A percentile compares a stretch with the other conserved stretches of the same genome.
phyloP scores from a whole-genome alignment of 495 filamentous ascomycete species.

The Xylaria cubensis region DNA sequence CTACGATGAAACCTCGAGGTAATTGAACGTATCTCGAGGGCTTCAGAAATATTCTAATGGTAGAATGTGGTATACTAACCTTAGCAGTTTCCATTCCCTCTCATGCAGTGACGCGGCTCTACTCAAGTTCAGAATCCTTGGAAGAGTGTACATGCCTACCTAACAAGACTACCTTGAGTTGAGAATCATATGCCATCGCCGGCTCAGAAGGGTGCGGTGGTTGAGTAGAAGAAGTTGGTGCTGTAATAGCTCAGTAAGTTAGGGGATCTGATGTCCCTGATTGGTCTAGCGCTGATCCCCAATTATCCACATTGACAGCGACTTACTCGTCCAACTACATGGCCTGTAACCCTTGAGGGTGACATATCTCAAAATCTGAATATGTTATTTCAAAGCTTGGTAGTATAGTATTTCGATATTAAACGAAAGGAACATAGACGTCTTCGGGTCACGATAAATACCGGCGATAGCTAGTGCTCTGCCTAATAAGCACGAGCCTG shows the following conservation, averaged over 20 bases:
- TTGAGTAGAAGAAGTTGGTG: not conserved
- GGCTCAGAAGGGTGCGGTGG: not conserved
- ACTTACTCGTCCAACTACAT: slow-evolving; percentile 12
- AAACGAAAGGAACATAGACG: not conserved
- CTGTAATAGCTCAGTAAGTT: not conserved
- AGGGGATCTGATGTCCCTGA: not conserved
- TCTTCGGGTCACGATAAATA: not conserved
- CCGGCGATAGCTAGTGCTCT: not conserved
- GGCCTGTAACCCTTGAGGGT: not conserved
- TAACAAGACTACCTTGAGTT: not conserved
- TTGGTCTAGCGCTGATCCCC: slow-evolving; percentile 19
- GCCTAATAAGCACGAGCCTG: not conserved
- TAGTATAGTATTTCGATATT: not conserved
- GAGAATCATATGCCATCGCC: not conserved
- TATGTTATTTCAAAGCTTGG: not conserved
- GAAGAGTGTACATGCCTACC: not conserved
- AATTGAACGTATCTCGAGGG: not conserved
- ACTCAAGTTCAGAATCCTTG: not conserved
- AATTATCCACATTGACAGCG: slow-evolving; percentile 11
- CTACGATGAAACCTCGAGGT: not conserved
- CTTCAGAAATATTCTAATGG: too few relatives aligned
- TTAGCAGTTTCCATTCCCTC: not conserved
- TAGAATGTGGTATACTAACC: not conserved
- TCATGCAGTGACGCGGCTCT: not conserved
- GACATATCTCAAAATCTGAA: not conserved